Evolutionary conservation across 2,329 filamentous ascomycete species (phyloP), one percentile per base, ranked within the genome.

Genomic region (Massarina eburnea): DNA sequence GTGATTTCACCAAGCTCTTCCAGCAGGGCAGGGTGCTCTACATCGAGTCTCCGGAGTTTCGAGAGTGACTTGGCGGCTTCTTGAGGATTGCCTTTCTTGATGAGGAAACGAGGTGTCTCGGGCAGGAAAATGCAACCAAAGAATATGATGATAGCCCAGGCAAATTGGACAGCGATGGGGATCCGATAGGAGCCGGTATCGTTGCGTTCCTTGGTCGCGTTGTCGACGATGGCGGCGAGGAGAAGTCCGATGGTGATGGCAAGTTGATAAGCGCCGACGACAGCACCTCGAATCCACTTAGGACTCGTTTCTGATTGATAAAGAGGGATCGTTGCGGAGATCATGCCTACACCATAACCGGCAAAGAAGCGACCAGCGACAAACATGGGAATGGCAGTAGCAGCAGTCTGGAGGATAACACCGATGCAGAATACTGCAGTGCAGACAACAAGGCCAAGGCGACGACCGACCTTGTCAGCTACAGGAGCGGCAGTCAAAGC

Each of bases 301-400:
- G 85, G 86, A 0, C 83, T 81, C 2, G 83, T 88, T 62, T 89
- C 85, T 14, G 83, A 86, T 63, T 88, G 85, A 62, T 89, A 89
- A 14, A 88, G 76, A 1, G 84, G 84, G 44, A 88, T 71, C 14
- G 61, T 65, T 1, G 67, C 68, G 41, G 61, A 67, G 39, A 72
- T 69, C 61, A 72, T 66, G 45, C 70, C 70, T 4, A 72, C 70
- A 39, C 70, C 70, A 41, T 67, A 71, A 37, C 70, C 70, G 36
- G 70, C 70, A 40, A 72, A 70, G 58, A 72, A 72, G 39, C 70
- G 62, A n/a, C 70, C 70, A 19, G 67, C 68, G 35, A 71, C 66
- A 37, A 73, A 71, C 48, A 71, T 41, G 10, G 64, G 63, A 20
- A 67, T 70, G 8, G 41, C 57, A 22, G 66, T 70, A 6, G 70